These are phyloP conservation scores for Magnolia sinica DNA, from an alignment of 164 flowering plant genomes.

Conservation along the genomic window DNA sequence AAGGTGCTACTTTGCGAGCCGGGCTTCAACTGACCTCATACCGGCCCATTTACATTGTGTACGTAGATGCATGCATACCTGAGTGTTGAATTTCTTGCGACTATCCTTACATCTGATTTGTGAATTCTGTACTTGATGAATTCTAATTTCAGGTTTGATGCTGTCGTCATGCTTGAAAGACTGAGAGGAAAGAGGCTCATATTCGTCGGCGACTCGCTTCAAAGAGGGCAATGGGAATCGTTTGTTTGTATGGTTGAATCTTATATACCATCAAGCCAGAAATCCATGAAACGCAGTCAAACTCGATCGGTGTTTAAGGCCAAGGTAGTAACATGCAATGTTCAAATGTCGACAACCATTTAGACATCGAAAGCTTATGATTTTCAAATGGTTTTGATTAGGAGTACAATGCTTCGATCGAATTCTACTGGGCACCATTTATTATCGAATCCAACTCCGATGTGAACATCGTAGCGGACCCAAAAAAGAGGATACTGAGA, in stretches of 20 bases:
- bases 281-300: constrained; percentile 56
- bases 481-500: constrained; percentile 62
- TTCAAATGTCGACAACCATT: neutral
- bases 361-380: neutral
- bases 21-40: too few relatives aligned
- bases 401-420: constrained; percentile 90
- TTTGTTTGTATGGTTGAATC: constrained; percentile 78
- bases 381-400: constrained; percentile 10
- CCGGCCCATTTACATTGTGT: too few relatives aligned
- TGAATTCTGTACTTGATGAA: neutral
- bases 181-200: constrained; percentile 79
- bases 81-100: neutral
- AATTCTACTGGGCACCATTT: constrained; percentile 98
- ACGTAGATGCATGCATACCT: too few relatives aligned
- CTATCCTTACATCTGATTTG: neutral
- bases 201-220: constrained; percentile 91
- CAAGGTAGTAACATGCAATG: constrained; percentile 38
- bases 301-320: constrained; percentile 60
- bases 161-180: constrained; percentile 48
- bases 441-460: constrained; percentile 88
- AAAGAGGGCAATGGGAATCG: constrained; percentile 86
- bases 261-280: constrained; percentile 49
- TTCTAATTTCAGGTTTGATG: constrained; percentile 52
- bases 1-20: too few relatives aligned
- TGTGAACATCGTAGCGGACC: constrained; percentile 43